Evolutionary conservation across 2,329 filamentous ascomycete species (phyloP).

Genomic region (Dactylellina drechsleri): DNA sequence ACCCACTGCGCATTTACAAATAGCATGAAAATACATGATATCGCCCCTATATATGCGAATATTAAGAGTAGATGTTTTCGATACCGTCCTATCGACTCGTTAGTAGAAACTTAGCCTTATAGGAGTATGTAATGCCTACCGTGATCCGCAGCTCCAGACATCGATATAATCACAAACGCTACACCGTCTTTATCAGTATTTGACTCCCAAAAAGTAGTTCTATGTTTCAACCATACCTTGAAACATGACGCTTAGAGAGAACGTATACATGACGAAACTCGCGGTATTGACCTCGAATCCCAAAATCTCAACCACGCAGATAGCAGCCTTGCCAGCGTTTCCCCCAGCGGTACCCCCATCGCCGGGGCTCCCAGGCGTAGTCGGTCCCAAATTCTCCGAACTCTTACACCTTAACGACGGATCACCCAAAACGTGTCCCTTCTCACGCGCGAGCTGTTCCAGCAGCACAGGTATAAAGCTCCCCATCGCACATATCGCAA

Average conservation of each 20-base stretch:
- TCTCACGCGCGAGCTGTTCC: slow-evolving; percentile 90
- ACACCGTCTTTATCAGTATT: slow-evolving; percentile 12
- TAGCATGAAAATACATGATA: slow-evolving; percentile 88
- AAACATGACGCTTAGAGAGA: slow-evolving; percentile 80
- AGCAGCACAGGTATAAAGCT: slow-evolving; percentile 96
- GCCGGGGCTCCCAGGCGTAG: too few relatives aligned
- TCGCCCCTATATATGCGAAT: slow-evolving; percentile 85
- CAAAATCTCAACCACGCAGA: slow-evolving; percentile 84
- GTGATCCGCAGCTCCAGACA: slow-evolving; percentile 95
- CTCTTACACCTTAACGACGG: slow-evolving; percentile 74
- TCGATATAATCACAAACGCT: slow-evolving; percentile 83
- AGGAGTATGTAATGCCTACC: slow-evolving; percentile 66
- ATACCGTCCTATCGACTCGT: slow-evolving; percentile 64
- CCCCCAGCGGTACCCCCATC: slow-evolving; percentile 28
- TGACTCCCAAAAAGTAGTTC: background rate
- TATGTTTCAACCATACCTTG: slow-evolving; percentile 29
- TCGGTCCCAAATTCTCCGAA: slow-evolving; percentile 43
- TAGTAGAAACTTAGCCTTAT: background rate
- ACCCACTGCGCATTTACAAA: slow-evolving; percentile 79
- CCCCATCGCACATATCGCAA: slow-evolving; percentile 88
- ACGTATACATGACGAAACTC: slow-evolving; percentile 98
- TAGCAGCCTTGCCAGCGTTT: slow-evolving; percentile 59
- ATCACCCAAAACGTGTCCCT: slow-evolving; percentile 85
- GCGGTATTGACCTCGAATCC: slow-evolving; percentile 92
- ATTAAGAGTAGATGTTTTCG: slow-evolving; percentile 84